Evolutionary conservation across 192 early-diverging fungal species (phyloP), one percentile per base, ranked within the genome.

Genomic region (Backusella australiensis): DNA sequence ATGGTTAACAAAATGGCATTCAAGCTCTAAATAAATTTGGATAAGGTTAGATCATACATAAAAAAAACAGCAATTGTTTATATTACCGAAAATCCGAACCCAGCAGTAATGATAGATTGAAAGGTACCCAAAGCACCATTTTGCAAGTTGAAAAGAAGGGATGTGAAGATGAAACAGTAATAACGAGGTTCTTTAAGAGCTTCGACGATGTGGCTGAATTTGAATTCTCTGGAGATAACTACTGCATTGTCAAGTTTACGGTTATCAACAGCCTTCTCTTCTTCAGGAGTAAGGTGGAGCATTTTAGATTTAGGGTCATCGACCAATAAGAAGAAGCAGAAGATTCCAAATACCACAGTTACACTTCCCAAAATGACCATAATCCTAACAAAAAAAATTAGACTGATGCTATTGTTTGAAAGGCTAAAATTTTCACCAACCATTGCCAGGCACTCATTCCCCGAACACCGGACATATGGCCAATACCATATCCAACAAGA

Each of bases 401-500:
- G 35, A 8, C 5, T 19, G 11, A 29, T 36, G 39, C 19, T 63
- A 63, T 59, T 34, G 49, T 32, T 34, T 49, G 32, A 14, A 32
- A 14, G 0, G 15, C 29, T 2, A 11, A 53, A 26, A 1, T 32
- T 6, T 70, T 42, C 29, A 23, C 34, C 8, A 67, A 75, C 78
- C 78, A 80, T 68, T 75, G 74, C 79, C 79, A 80, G 38, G 63
- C 69, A 32, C 34, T 38, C 69, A 67, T 67, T 21, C 74, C 74
- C 5, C 32, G 26, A 21, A 63, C 52, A 56, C 59, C 70, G 14
- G 72, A 34, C 79, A 80, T 80, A 68, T 80, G 74, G 14, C 79
- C 79, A 76, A 80, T 80, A 72, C 79, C 79, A 56, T 80, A 80
- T 42, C 74, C 70, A 2, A 80, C 49, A 44, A 81, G 67, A 63